Evolutionary conservation across 1,284 basidiomycete species (phyloP), one percentile per base, ranked within the genome.

Genomic region (Sporisorium graminicola): DNA sequence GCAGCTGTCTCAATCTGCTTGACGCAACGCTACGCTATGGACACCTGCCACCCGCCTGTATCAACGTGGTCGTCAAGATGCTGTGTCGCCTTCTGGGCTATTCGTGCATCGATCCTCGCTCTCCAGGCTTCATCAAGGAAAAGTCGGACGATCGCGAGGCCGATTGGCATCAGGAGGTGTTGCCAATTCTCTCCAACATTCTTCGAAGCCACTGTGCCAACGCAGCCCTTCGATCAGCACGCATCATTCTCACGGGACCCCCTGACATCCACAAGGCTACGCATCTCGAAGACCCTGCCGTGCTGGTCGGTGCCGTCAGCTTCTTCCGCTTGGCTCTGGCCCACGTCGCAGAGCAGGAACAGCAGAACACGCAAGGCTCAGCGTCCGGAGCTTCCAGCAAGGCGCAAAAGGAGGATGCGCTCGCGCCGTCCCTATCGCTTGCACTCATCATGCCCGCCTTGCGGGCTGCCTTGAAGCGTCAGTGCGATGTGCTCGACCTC

Each of bases 161-260:
- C 3, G 67, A 64, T 16, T 82, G 68, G 72, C 63, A 61, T 37
- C 58, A 56, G 14, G 77, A 80, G 24, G 74, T 77, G 20, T 42
- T 65, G 54, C 65, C 64, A 3, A 64, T 83, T 40, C 55, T 84
- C 9, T 69, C 68, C 35, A 81, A 85, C 61, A 58, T 85, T n/a
- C 70, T 85, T 7, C 55, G 73, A 5, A 83, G 82, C 54, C 84
- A 85, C 66, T 79, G 77, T 37, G 84, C 83, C 18, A 82, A 84
- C 43, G 74, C 80, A 18, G 71, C 78, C 12, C 64, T 85, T 40
- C 79, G 80, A 26, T 65, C 69, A 2, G 77, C 81, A 22, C 72
- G 78, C 42, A 42, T 59, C 44, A 53, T 83, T 13, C 69, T 85
- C 16, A 54, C 65, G 3, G 51, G 49, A 18, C 31, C 53, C 29